Evolutionary conservation across 1,284 basidiomycete species (phyloP).

Genomic region (Fomitopsis palustris): DNA sequence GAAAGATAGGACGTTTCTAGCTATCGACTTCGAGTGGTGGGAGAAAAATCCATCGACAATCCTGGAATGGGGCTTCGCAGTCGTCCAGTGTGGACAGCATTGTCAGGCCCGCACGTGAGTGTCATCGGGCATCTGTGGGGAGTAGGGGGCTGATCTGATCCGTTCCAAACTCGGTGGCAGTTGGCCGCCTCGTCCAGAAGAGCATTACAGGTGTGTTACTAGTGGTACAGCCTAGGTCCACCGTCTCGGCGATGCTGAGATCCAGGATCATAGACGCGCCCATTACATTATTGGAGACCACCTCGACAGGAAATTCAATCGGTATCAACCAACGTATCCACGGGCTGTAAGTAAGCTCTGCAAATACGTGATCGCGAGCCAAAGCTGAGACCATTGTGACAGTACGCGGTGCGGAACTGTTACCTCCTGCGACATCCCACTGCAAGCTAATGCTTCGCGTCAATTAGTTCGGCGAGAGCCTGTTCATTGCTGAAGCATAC

Average conservation of each 20-base stretch:
- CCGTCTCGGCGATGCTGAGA: too few species aligned
- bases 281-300: conserved; percentile 80
- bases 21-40: conserved; percentile 75
- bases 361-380: conserved; percentile 11
- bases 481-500: conserved; percentile 64
- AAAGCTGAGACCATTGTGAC: conserved; percentile 10
- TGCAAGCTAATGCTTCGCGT: too few species aligned
- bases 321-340: conserved; percentile 56
- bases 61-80: conserved; percentile 81
- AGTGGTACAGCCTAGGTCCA: too few species aligned
- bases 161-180: too few species aligned
- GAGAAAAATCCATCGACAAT: conserved; percentile 69
- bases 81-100: conserved; percentile 71
- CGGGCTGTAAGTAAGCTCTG: conserved; percentile 56
- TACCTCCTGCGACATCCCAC: conserved; percentile 5
- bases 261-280: conserved; percentile 60
- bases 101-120: too few species aligned
- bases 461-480: conserved; percentile 83
- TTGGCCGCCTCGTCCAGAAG: too few species aligned
- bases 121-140: too few species aligned
- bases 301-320: conserved; percentile 65
- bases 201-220: too few species aligned
- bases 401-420: conserved; percentile 60
- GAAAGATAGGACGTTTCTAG: conserved; percentile 70
- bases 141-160: too few species aligned